phyloP scores from a whole-genome alignment of 1,139 yeast species.

The Geotrichum bryndzae region DNA sequence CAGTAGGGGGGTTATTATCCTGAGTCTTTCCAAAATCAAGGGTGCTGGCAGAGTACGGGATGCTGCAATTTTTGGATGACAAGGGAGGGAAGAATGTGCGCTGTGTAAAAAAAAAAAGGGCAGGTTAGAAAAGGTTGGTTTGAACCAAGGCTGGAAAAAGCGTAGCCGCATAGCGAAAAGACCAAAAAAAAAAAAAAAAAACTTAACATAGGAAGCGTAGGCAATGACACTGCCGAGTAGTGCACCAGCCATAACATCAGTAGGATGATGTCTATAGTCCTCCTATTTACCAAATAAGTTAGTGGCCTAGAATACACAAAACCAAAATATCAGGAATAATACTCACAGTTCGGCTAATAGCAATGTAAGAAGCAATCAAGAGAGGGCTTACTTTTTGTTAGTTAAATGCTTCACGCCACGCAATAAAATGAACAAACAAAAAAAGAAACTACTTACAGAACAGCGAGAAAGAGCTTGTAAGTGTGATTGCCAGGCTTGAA shows the following conservation, averaged over 20 bases:
- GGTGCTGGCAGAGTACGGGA: constrained; percentile 8
- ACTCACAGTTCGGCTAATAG: constrained; percentile 16
- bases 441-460: constrained; percentile 2
- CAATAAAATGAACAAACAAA: neutral
- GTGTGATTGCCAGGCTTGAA: constrained; percentile 34
- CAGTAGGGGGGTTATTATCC: neutral
- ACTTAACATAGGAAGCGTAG: constrained; percentile 39
- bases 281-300: constrained; percentile 33
- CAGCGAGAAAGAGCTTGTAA: constrained; percentile 29
- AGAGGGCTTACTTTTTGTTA: constrained; percentile 7
- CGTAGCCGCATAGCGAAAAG: neutral
- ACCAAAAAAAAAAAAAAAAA: neutral
- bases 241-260: constrained; percentile 59
- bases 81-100: constrained; percentile 17
- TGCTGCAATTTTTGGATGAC: constrained; percentile 5
- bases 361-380: constrained; percentile 15
- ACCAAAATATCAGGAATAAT: constrained; percentile 35
- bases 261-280: constrained; percentile 72
- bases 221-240: constrained; percentile 47
- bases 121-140: neutral
- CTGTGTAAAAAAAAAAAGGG: neutral
- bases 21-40: neutral
- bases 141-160: neutral
- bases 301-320: constrained; percentile 23
- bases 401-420: neutral